Evolutionary conservation across 129 eudicot genomes (phyloP), one percentile per base, ranked within the genome.

Genomic region (Mikania micrantha): DNA sequence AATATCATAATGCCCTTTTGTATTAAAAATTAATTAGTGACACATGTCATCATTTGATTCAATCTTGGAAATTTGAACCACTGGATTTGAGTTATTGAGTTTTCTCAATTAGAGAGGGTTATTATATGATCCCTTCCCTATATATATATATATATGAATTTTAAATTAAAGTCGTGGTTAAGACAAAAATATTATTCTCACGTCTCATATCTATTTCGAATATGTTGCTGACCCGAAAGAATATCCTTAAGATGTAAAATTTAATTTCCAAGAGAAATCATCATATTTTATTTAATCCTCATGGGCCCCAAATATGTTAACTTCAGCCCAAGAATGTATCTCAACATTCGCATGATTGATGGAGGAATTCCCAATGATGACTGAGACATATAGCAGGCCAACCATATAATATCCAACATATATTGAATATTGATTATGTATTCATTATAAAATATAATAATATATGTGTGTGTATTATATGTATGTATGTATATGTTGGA

Each of bases 301-400:
- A n/a, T n/a, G n/a, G n/a, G n/a, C n/a, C n/a, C 4, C 32, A 4
- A 28, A 28, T 28, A 28, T 28, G 59, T 64, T 60, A 69, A 38
- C 53, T 35, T 49, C 42, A 39, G 49, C 34, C 62, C n/a, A 17
- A 39, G 36, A 40, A 63, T 73, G 36, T 2, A 63, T 31, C 38
- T 74, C 36, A 27, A 74, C 59, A 41, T 65, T 56, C 67, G 20
- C 17, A 74, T 49, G 29, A 54, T 54, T 64, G 57, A 31, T 41
- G 67, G 50, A 31, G 61, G 40, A 66, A 54, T 20, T 56, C 11
- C 67, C 50, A 74, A 56, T 56, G 41, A n/a, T 66, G 79, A 75
- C 58, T 74, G 61, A 57, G 79, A 74, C 67, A 64, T 64, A 28
- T 41, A 45, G 79, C 73, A 45, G 79, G 72, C 79, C 73, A 66